Evolutionary conservation across 2,329 filamentous ascomycete species (phyloP).

Genomic region (Talaromyces verruculosus): DNA sequence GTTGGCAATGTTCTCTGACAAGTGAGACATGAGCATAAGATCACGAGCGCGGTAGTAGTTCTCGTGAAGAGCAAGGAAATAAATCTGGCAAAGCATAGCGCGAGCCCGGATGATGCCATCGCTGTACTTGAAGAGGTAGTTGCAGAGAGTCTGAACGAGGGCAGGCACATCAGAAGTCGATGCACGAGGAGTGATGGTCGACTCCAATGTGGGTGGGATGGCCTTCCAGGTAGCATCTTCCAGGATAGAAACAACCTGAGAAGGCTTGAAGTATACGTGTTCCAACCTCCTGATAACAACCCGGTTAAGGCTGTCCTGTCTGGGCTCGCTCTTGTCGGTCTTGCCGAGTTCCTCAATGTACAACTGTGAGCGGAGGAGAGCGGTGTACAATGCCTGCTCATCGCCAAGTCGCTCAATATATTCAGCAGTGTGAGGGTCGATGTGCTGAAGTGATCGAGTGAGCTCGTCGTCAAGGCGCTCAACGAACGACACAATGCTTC

Average conservation of each 20-base stretch:
- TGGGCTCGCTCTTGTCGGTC: conserved; percentile 66
- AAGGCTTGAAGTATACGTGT: conserved; percentile 98
- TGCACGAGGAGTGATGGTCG: conserved; percentile 73
- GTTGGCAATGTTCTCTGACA: conserved; percentile 94
- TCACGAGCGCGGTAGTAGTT: conserved; percentile 97
- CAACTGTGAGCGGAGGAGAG: conserved; percentile 81
- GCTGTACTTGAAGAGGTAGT: conserved; percentile 90
- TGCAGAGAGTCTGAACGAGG: conserved; percentile 85
- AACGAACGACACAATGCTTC: conserved; percentile 89
- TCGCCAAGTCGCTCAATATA: conserved; percentile 95
- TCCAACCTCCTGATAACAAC: conserved; percentile 91
- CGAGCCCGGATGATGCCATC: conserved; percentile 94
- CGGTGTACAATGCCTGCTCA: conserved; percentile 85
- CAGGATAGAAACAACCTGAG: conserved; percentile 87
- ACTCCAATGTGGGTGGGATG: conserved; percentile 69
- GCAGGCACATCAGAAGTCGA: conserved; percentile 64
- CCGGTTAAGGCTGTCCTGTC: conserved; percentile 87
- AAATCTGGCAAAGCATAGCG: conserved; percentile 97
- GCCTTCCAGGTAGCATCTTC: conserved; percentile 93
- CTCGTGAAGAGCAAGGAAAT: conserved; percentile 95
- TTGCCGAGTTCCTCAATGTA: conserved; percentile 83
- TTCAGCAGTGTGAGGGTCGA: conserved; percentile 97
- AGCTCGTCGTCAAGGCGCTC: conserved; percentile 97
- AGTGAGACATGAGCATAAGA: conserved; percentile 99
- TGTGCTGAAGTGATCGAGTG: conserved; percentile 91